Percentiles rank a stretch among this genome's conserved stretches.
Evolutionary conservation across 768 basidiomycete genomes (phyloP).

Genomic region (Pholiota microspora): DNA sequence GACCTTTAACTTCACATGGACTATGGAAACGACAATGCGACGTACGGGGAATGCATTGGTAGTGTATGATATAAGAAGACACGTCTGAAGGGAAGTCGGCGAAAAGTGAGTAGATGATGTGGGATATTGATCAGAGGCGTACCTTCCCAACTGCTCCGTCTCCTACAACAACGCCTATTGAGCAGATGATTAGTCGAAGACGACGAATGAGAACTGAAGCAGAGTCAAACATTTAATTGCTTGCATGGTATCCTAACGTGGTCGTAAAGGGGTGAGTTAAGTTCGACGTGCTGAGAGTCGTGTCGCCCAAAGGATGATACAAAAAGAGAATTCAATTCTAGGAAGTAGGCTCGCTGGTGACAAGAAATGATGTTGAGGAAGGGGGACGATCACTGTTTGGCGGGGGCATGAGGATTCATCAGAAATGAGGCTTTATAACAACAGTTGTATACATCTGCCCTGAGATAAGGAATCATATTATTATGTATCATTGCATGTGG

Average conservation of each 20-base stretch:
- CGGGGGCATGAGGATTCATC: constrained; percentile 22
- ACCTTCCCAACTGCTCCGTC: constrained; percentile 99
- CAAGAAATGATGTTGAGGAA: constrained; percentile 27
- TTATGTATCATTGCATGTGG: too few relatives aligned
- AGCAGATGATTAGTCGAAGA: constrained; percentile 30
- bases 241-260: constrained; percentile 59
- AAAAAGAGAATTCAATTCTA: constrained; percentile 20
- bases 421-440: constrained; percentile 15
- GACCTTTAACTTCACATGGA: constrained; percentile 17
- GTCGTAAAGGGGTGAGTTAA: constrained; percentile 15
- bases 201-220: constrained; percentile 10
- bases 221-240: constrained; percentile 80
- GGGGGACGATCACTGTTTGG: constrained; percentile 26
- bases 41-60: constrained; percentile 95
- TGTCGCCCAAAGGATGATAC: constrained; percentile 23
- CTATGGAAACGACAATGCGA: constrained; percentile 14
- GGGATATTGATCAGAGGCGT: constrained; percentile 24
- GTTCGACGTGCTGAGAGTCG: constrained; percentile 17
- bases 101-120: constrained; percentile 7
- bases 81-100: constrained; percentile 65
- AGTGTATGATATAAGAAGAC: constrained; percentile 98
- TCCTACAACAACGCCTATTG: constrained; percentile 92
- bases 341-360: constrained; percentile 20
- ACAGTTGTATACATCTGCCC: constrained; percentile 14
- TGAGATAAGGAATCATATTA: not conserved